phyloP scores from a whole-genome alignment of 1,139 yeast genomes.

The Eremothecium gossypii region DNA sequence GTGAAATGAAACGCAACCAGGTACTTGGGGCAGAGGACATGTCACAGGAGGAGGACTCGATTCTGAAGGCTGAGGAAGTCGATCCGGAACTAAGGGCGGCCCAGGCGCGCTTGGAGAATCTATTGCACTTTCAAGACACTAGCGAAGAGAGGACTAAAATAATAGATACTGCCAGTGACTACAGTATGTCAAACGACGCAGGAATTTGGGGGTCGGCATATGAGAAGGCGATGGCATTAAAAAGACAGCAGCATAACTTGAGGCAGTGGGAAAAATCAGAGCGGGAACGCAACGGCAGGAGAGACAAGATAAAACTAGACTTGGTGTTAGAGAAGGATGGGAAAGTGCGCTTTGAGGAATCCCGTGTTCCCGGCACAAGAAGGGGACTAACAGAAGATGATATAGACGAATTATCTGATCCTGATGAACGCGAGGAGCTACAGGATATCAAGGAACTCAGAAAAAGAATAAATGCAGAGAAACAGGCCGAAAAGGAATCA shows the following conservation, averaged over 20 bases:
- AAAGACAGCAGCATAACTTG: constrained; percentile 69
- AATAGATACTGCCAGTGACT: constrained; percentile 90
- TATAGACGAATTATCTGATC: constrained; percentile 23
- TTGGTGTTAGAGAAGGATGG: constrained; percentile 70
- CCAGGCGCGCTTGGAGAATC: constrained; percentile 58
- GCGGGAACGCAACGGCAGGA: constrained; percentile 56
- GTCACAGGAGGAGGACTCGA: constrained; percentile 33
- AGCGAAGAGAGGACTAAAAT: constrained; percentile 86
- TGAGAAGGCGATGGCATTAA: constrained; percentile 75
- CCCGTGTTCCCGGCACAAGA: no score
- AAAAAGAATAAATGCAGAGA: constrained; percentile 28
- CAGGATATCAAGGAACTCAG: constrained; percentile 32
- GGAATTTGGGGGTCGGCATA: constrained; percentile 90
- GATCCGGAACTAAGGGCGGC: constrained; percentile 52
- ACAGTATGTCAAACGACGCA: constrained; percentile 81
- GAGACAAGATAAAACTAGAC: constrained; percentile 56
- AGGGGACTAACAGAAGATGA: constrained; percentile 22
- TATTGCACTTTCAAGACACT: constrained; percentile 73
- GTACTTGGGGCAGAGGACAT: constrained; percentile 16
- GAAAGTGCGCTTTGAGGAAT: constrained; percentile 37
- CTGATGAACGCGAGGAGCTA: constrained; percentile 24
- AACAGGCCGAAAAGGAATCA: constrained; percentile 24
- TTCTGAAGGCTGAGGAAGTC: constrained; percentile 35
- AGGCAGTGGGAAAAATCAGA: constrained; percentile 54
- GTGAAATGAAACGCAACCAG: constrained; percentile 26